Base-by-base conservation (phyloP, 768 basidiomycete genomes). In the Amanita rimosa region DNA sequence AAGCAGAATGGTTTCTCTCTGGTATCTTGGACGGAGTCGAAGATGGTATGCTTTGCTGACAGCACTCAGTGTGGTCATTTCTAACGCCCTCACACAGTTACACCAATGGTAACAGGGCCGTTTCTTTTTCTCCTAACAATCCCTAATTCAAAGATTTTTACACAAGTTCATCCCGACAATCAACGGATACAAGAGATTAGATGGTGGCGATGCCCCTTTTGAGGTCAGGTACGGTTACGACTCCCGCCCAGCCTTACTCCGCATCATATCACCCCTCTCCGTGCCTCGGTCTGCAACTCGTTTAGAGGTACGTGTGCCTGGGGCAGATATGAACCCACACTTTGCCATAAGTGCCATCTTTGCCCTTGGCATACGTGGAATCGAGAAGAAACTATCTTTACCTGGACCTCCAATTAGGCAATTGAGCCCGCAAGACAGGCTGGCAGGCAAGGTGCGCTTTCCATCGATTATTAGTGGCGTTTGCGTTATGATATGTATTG, bases 291-390 rank as follows among this genome's bases (percentile, higher is more conserved):
- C 78, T 3, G 90, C 87, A 2, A 97, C 96, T 1, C 75, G 96
- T 44, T 77, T 99, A 57, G 96, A 99, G 68, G 69, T 99, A 11
- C 84, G 96, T 48, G 79, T 98, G 13, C 94, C 96, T 1, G 96
- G 96, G 19, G 96, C 96, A 33, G 96, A 99, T 60, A 90, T 97
- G 78, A 93, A 94, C 65, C 88, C 92, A 1, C 88, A 93, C 66
- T 90, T 85, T 54, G 80, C 92, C 0, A 67, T 98, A 36, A 82
- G 86, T 43, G 83, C 95, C 3, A 85, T 97, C 53, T 90, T 97
- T 62, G 72, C 79, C 17, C 70, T 95, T 22, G 96, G 96, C 7
- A 60, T 95, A 22, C 75, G 91, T 50, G 96, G 96, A 2, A 91
- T 99, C 49, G 76, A 81, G 64, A 85, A 82, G 67, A 77, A 85